phyloP scores from a whole-genome alignment of 2,329 filamentous ascomycete genomes.

The Rutstroemia sp. region DNA sequence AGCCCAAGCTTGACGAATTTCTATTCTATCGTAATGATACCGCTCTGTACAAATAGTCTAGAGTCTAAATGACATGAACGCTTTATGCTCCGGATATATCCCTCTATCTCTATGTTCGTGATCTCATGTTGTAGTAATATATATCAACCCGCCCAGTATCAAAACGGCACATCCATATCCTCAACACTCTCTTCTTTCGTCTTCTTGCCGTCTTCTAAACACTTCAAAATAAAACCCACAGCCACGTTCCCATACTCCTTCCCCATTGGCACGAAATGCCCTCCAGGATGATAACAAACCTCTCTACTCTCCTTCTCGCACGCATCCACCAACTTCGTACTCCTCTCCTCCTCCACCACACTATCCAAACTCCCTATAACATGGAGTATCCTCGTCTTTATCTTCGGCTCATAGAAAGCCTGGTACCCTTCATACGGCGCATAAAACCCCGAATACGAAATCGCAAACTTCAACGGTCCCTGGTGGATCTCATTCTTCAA shows the following conservation, averaged over 20 bases:
- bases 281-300: constrained; percentile 68
- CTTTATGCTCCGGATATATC: constrained; percentile 14
- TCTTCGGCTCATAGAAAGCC: constrained; percentile 67
- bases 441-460: constrained; percentile 72
- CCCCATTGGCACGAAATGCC: constrained; percentile 80
- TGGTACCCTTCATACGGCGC: constrained; percentile 53
- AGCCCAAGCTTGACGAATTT: constrained; percentile 19
- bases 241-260: constrained; percentile 75
- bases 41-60: constrained; percentile 30
- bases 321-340: constrained; percentile 56
- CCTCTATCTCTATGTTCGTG: constrained; percentile 6
- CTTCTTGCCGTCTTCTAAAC: constrained; percentile 33
- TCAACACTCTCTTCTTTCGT: constrained; percentile 52
- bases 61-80: constrained; percentile 25
- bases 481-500: constrained; percentile 34
- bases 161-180: constrained; percentile 65
- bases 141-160: neutral
- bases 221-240: constrained; percentile 59
- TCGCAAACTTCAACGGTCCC: constrained; percentile 58
- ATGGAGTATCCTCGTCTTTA: constrained; percentile 72
- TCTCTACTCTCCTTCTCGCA: constrained; percentile 33
- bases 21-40: constrained; percentile 12
- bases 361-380: constrained; percentile 79
- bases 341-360: constrained; percentile 74
- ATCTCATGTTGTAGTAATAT: neutral